Evolutionary conservation across 73 alveolate genomes (phyloP), one percentile per base, ranked within the genome.

Genomic region (Diophrys appendiculata): DNA sequence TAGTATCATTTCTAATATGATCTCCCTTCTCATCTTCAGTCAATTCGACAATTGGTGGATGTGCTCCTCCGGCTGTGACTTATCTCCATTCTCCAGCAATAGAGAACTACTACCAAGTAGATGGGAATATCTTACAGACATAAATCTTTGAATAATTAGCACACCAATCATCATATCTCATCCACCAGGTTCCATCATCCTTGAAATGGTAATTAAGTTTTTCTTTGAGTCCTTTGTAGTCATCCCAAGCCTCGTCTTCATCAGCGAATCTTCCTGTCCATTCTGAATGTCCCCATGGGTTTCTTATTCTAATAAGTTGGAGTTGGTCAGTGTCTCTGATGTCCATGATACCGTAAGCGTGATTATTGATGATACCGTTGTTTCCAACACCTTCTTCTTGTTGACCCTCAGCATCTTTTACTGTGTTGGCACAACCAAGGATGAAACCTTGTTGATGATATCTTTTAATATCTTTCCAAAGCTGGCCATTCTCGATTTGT

Each of bases 171-270:
- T 91, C 97, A 81, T 88, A 97, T 26, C 96, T 88, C 99, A 97
- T 97, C 99, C 99, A 97, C 97, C 98, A 97, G 30, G 99, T 97
- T 68, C 99, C 99, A 91, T 97, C 99, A 80, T 97, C 94, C 77
- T 90, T 94, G 77, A 96, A 96, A 22, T 86, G 98, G 80, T 96
- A 94, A 73, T 97, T 91, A 52, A 97, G 91, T 76, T 97, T 95
- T 76, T 97, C 99, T 73, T 97, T 96, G 65, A 97, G 93, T 18
- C 97, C 99, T 79, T 98, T 95, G 89, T 95, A 93, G 81, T 96
- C 98, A 84, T 97, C 99, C 99, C 99, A 97, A 52, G 98, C 98
- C 85, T 97, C 99, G 81, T 97, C 99, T 74, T 97, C 99, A 71
- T 96, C 99, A 25, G 98, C 96, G 87, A 94, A 97, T 65, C 97